phyloP scores from a whole-genome alignment of 257 asterid species.

The Solanum appendiculatum region DNA sequence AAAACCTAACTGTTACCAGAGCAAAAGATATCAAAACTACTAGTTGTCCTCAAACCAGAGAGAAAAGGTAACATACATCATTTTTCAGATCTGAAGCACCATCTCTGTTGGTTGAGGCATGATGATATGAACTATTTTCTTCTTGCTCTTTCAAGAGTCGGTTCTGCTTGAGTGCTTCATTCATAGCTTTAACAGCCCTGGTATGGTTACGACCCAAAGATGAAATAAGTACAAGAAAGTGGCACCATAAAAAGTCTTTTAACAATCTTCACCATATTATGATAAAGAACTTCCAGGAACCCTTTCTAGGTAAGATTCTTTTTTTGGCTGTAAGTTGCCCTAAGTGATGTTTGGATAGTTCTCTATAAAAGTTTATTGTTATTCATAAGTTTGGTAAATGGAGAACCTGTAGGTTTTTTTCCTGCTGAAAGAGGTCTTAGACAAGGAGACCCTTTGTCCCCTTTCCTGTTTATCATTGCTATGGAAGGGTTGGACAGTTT shows the following conservation, averaged over 20 bases:
- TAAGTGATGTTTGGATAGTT: background rate
- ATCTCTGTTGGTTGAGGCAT: constrained; percentile 34
- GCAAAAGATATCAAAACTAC: background rate
- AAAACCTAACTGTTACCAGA: background rate
- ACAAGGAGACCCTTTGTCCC: too few relatives aligned
- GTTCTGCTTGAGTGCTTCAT: constrained; percentile 87
- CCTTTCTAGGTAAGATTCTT: background rate
- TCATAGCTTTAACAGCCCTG: constrained; percentile 98
- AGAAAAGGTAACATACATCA: constrained; percentile 44
- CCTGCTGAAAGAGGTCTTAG: too few relatives aligned
- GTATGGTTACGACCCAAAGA: constrained; percentile 4
- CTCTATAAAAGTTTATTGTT: background rate
- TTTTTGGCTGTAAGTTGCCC: background rate
- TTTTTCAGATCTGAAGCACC: constrained; percentile 34
- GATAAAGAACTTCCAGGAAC: background rate
- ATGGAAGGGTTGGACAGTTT: too few relatives aligned
- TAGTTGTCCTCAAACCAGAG: background rate
- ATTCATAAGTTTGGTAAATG: background rate
- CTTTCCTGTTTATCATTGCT: too few relatives aligned
- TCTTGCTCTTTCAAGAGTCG: constrained; percentile 52
- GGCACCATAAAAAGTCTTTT: background rate
- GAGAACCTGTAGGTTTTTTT: too few relatives aligned
- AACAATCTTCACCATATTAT: background rate
- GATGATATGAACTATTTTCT: constrained; percentile 39
- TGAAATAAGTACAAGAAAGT: background rate